Conservation (phyloP, 495 filamentous ascomycete species). For the Zalerion maritima region DNA sequence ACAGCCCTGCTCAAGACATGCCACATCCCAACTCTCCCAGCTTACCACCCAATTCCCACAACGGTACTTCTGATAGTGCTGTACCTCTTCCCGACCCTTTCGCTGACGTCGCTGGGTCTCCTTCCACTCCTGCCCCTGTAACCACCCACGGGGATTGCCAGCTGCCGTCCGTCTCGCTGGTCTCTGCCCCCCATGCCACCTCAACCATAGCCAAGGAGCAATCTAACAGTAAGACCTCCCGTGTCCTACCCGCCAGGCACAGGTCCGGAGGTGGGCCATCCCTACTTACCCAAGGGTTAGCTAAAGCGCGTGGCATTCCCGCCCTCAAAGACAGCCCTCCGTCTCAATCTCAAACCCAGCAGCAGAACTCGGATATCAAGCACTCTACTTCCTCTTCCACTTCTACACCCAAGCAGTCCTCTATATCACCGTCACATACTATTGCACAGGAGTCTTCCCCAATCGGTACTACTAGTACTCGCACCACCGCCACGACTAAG, state of each 20-base stretch:
- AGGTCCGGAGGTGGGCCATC: constrained; percentile 31
- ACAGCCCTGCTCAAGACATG: constrained; percentile 9
- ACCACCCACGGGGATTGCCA: no score
- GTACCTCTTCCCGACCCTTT: constrained; percentile 10
- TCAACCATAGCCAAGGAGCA: constrained; percentile 20
- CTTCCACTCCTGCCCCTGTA: constrained; percentile 14
- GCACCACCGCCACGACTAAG: constrained; percentile 5
- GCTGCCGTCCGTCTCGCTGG: no score
- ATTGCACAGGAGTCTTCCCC: constrained; percentile 8
- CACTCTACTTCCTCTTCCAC: constrained; percentile 5
- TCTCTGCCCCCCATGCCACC: constrained; percentile 12
- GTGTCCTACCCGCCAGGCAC: constrained; percentile 23
- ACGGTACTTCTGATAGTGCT: constrained; percentile 12
- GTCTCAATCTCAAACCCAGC: constrained; percentile 15
- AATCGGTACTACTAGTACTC: no score
- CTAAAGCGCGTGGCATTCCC: constrained; percentile 35
- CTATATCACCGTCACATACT: constrained; percentile 6
- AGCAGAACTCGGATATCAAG: constrained; percentile 6
- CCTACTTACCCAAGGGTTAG: constrained; percentile 35
- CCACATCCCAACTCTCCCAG: constrained; percentile 8
- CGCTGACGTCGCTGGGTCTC: constrained; percentile 2
- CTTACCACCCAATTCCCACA: constrained; percentile 11
- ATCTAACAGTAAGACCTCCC: constrained; percentile 29
- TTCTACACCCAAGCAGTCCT: constrained; percentile 9
- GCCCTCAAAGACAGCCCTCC: constrained; percentile 7